phyloP scores from a whole-genome alignment of 192 early-diverging fungal species.

The Helicostylum pulchrum region DNA sequence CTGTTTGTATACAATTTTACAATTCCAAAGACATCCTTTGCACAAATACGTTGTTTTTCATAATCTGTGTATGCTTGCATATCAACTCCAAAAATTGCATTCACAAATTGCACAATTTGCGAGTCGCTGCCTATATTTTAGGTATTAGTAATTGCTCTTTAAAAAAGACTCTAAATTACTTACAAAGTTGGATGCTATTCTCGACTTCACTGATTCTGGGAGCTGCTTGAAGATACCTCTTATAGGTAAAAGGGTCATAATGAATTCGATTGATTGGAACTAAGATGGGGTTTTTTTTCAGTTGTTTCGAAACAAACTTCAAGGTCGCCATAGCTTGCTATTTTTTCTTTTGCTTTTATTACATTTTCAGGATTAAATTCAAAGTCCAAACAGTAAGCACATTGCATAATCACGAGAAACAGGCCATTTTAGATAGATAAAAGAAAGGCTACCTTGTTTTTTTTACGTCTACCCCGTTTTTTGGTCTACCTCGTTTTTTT shows the following conservation, averaged over 20 bases:
- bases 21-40: constrained; percentile 1
- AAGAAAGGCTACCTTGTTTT: not conserved
- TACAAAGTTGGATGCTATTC: constrained; percentile 7
- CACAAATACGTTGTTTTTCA: not conserved
- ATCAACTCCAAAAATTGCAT: constrained; percentile 7
- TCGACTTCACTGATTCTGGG: constrained; percentile 3
- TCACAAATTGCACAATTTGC: constrained; percentile 3
- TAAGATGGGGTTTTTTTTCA: not conserved
- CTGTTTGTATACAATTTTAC: constrained; percentile 3
- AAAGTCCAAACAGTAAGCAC: not conserved
- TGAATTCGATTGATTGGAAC: not conserved
- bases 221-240: constrained; percentile 5
- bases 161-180: constrained; percentile 7
- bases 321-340: not conserved
- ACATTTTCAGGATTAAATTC: constrained; percentile 3
- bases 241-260: constrained; percentile 1
- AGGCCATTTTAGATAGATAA: constrained; percentile 1
- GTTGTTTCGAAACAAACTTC: constrained; percentile 1
- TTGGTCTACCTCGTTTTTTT: too few relatives aligned
- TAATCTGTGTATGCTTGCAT: not conserved
- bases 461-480: too few relatives aligned
- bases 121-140: constrained; percentile 6
- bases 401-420: not conserved
- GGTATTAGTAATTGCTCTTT: constrained; percentile 6
- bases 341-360: constrained; percentile 1